Conservation (phyloP, 805 yeast species). For the Vanderwaltozyma verrucispora region DNA sequence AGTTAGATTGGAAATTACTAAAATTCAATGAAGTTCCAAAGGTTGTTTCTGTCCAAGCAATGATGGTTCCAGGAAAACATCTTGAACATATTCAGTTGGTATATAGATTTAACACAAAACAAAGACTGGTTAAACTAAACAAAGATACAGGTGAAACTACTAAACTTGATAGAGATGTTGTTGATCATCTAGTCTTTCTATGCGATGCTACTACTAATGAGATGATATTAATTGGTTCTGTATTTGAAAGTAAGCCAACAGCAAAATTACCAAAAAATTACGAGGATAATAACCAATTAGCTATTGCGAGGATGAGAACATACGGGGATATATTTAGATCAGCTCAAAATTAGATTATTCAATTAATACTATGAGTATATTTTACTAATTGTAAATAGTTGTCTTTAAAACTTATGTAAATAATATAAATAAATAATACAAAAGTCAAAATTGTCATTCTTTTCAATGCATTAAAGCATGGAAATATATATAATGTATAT, state of each 20-base stretch:
- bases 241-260: conserved; percentile 46
- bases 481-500: no score
- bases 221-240: conserved; percentile 51
- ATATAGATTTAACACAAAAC: conserved; percentile 53
- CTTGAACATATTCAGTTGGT: conserved; percentile 48
- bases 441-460: no score
- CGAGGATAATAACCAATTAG: conserved; percentile 17
- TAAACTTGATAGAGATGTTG: conserved; percentile 41
- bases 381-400: not conserved
- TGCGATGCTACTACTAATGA: conserved; percentile 52
- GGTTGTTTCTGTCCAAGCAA: conserved; percentile 56
- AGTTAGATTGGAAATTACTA: conserved; percentile 67
- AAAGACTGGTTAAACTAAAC: conserved; percentile 42
- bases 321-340: conserved; percentile 26
- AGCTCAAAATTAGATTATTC: not conserved
- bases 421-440: not conserved
- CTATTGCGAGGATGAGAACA: conserved; percentile 23
- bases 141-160: conserved; percentile 36
- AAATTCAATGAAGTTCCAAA: conserved; percentile 65
- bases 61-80: conserved; percentile 48
- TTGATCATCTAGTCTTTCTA: conserved; percentile 51
- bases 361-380: no score
- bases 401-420: not conserved
- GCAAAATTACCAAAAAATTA: conserved; percentile 28
- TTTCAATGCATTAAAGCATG: no score